These are phyloP conservation scores for Puya raimondii DNA, from an alignment of 176 grass and related monocot genomes.

Conservation along the genomic window DNA sequence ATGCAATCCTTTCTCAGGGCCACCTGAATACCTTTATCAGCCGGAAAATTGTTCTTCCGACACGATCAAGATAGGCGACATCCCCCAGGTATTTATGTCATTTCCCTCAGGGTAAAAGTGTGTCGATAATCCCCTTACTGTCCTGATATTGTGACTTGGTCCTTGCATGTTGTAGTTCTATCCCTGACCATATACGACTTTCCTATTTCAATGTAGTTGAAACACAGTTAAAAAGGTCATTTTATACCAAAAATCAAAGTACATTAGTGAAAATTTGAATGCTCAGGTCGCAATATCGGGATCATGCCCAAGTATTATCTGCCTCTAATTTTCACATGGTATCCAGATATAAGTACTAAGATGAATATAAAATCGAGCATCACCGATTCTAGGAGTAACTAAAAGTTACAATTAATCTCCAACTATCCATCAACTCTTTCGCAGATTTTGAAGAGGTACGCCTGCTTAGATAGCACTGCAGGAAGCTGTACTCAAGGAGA, in stretches of 20 bases:
- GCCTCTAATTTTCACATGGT: background rate
- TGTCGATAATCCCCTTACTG: too few species aligned
- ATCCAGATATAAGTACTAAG: background rate
- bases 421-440: background rate
- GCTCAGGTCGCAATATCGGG: too few species aligned
- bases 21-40: constrained; percentile 56
- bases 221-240: too few species aligned
- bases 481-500: constrained; percentile 38
- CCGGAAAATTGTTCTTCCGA: constrained; percentile 69
- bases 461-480: constrained; percentile 48
- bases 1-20: constrained; percentile 87
- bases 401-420: background rate
- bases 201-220: too few species aligned
- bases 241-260: too few species aligned
- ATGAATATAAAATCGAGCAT: background rate
- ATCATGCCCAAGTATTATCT: background rate
- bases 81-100: constrained; percentile 50
- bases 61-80: constrained; percentile 68
- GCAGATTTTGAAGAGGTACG: constrained; percentile 65
- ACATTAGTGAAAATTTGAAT: too few species aligned
- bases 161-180: too few species aligned
- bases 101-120: background rate
- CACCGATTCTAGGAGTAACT: background rate
- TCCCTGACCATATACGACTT: too few species aligned
- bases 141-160: too few species aligned